Percentiles rank a stretch among this genome's conserved stretches.
Evolutionary conservation across 805 yeast genomes (phyloP).

Genomic region (Saturnispora galanensis): DNA sequence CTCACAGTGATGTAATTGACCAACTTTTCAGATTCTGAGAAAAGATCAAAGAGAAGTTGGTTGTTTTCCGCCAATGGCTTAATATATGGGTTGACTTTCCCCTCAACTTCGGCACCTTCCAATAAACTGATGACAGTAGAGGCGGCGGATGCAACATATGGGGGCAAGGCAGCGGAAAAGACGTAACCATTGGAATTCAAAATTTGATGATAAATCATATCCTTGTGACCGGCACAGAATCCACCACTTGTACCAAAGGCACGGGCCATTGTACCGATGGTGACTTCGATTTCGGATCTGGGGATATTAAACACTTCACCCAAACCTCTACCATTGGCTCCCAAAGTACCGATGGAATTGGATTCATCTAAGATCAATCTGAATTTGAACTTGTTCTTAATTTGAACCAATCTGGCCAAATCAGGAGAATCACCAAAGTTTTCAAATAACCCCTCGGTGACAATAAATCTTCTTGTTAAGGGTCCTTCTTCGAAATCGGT

Average conservation of each 20-base stretch:
- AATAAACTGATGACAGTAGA: conserved; percentile 41
- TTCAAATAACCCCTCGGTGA: conserved; percentile 67
- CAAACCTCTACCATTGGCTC: conserved; percentile 76
- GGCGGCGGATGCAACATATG: conserved; percentile 67
- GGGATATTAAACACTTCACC: conserved; percentile 63
- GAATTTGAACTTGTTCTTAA: conserved; percentile 75
- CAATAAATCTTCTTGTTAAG: conserved; percentile 78
- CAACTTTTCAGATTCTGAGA: conserved; percentile 32
- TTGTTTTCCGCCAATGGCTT: conserved; percentile 35
- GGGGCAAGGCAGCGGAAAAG: conserved; percentile 90
- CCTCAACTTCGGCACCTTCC: conserved; percentile 26
- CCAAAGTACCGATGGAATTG: conserved; percentile 77
- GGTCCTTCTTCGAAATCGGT: conserved; percentile 61
- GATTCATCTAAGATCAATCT: conserved; percentile 84
- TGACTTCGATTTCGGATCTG: conserved; percentile 69
- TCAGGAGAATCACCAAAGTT: conserved; percentile 34
- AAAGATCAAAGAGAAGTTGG: conserved; percentile 28
- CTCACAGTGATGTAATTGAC: conserved; percentile 37
- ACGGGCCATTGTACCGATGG: conserved; percentile 77
- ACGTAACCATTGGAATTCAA: conserved; percentile 85
- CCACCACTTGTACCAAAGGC: conserved; percentile 86
- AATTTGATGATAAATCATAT: conserved; percentile 87
- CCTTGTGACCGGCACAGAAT: conserved; percentile 76
- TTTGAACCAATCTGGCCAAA: conserved; percentile 54
- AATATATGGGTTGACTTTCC: conserved; percentile 27